Percentiles rank a stretch among this genome's conserved stretches.
Conservation (phyloP, 164 flowering plant genomes). For the Kingdonia uniflora region DNA sequence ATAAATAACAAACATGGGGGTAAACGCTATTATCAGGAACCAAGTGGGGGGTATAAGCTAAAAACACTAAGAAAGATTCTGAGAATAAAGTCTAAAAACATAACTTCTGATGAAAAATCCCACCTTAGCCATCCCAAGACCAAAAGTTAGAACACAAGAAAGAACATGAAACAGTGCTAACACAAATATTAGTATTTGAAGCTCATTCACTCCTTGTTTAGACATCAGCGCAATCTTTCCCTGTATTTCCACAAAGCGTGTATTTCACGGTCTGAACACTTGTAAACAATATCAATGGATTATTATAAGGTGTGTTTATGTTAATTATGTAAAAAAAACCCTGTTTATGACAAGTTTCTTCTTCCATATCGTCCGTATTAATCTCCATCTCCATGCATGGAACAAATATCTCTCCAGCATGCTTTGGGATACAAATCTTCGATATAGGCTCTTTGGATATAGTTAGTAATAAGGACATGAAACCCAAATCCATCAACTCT, state of each 20-base stretch:
- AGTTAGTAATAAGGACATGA: constrained; percentile 43
- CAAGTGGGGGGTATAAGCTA: no score
- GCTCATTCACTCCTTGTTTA: constrained; percentile 27
- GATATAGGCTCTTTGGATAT: constrained; percentile 29
- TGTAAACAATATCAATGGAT: no score
- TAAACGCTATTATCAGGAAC: no score
- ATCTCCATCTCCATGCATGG: constrained; percentile 25
- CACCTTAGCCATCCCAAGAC: constrained; percentile 54
- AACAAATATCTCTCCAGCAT: constrained; percentile 29
- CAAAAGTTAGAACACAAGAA: constrained; percentile 40
- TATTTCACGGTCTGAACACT: not conserved
- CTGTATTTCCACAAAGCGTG: constrained; percentile 15
- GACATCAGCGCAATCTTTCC: constrained; percentile 50
- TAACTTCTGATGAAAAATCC: no score
- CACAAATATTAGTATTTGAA: constrained; percentile 40
- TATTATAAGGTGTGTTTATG: no score
- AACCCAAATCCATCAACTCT: constrained; percentile 62
- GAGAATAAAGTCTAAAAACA: no score
- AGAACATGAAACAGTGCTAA: constrained; percentile 41
- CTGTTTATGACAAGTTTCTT: constrained; percentile 29
- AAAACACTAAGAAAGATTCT: no score
- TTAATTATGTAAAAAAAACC: constrained; percentile 6
- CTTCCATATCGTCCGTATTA: constrained; percentile 23
- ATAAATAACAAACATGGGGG: no score
- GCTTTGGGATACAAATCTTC: constrained; percentile 39